Percentiles rank a stretch among this genome's conserved stretches.
These are phyloP conservation scores for Exophiala sp. DNA, from an alignment of 2,329 filamentous ascomycete species.

Conservation along the genomic window DNA sequence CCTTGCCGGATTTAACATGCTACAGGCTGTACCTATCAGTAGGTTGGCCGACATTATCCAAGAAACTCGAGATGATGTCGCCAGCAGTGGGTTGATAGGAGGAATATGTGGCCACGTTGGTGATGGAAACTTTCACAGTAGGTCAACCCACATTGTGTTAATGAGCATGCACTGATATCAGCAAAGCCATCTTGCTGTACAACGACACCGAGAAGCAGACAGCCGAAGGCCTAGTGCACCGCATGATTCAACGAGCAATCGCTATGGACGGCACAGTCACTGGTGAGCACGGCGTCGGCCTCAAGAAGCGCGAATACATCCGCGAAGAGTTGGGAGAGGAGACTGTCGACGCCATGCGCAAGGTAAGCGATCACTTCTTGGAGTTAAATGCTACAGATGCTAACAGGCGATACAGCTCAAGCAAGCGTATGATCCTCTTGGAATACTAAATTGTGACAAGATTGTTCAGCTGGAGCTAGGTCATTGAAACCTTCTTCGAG, in stretches of 20 bases:
- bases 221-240: conserved; percentile 59
- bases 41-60: conserved; percentile 69
- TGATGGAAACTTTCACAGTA: conserved; percentile 70
- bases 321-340: conserved; percentile 59
- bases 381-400: conserved; percentile 1
- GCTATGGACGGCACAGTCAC: conserved; percentile 70
- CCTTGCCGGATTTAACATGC: not conserved
- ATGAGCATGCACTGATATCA: conserved; percentile 6
- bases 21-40: conserved; percentile 65
- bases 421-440: conserved; percentile 63
- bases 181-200: conserved; percentile 58
- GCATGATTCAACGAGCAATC: conserved; percentile 67
- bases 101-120: conserved; percentile 71
- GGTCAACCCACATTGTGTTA: conserved; percentile 29
- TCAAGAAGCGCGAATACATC: conserved; percentile 66
- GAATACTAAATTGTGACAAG: conserved; percentile 63
- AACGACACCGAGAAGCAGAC: conserved; percentile 55
- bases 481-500: conserved; percentile 8
- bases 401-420: conserved; percentile 49
- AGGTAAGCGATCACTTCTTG: conserved; percentile 41
- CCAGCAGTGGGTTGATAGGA: conserved; percentile 58
- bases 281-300: conserved; percentile 67
- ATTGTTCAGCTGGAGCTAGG: conserved; percentile 53
- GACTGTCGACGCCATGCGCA: conserved; percentile 64
- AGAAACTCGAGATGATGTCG: conserved; percentile 63